A percentile compares a stretch with the other conserved stretches of the same genome.
phyloP scores from a whole-genome alignment of 768 basidiomycete species.

The Boletus insuetus region DNA sequence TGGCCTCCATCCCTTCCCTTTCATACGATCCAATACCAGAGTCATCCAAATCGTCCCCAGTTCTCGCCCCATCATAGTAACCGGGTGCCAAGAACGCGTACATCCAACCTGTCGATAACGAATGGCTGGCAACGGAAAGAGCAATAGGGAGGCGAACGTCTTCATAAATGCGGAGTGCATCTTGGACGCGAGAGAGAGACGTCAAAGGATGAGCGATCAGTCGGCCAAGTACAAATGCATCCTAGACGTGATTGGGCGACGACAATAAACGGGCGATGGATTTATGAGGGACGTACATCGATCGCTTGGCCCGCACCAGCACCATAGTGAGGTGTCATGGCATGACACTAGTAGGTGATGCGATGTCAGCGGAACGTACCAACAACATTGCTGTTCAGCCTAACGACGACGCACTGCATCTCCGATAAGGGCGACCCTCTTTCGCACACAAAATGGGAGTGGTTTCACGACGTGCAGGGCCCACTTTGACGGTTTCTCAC shows the following conservation, averaged over 20 bases:
- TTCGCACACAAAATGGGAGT: slow-evolving; percentile 38
- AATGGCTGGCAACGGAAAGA: slow-evolving; percentile 9
- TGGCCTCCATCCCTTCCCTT: slow-evolving; percentile 14
- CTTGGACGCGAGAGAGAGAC: neutral
- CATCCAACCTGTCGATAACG: slow-evolving; percentile 19
- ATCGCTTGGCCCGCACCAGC: slow-evolving; percentile 29
- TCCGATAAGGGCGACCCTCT: slow-evolving; percentile 45
- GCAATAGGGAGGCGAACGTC: slow-evolving; percentile 14
- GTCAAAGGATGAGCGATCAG: slow-evolving; percentile 23
- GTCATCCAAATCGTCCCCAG: slow-evolving; percentile 4
- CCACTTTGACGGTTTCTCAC: slow-evolving; percentile 41
- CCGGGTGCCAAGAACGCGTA: slow-evolving; percentile 15
- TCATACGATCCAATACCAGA: slow-evolving; percentile 7
- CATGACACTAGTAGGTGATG: slow-evolving; percentile 13
- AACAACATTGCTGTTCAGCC: too few species aligned
- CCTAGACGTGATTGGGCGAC: neutral
- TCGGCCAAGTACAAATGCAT: slow-evolving; percentile 24
- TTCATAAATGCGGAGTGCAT: slow-evolving; percentile 12
- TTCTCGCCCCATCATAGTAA: slow-evolving; percentile 22
- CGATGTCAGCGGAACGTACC: too few species aligned
- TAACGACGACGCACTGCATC: slow-evolving; percentile 40
- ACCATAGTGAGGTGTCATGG: slow-evolving; percentile 24
- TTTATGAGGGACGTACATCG: slow-evolving; percentile 7
- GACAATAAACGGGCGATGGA: neutral
- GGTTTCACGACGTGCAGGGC: slow-evolving; percentile 42